Conservation (phyloP, 495 filamentous ascomycete species). For the Hypoxylon subgilvum region DNA sequence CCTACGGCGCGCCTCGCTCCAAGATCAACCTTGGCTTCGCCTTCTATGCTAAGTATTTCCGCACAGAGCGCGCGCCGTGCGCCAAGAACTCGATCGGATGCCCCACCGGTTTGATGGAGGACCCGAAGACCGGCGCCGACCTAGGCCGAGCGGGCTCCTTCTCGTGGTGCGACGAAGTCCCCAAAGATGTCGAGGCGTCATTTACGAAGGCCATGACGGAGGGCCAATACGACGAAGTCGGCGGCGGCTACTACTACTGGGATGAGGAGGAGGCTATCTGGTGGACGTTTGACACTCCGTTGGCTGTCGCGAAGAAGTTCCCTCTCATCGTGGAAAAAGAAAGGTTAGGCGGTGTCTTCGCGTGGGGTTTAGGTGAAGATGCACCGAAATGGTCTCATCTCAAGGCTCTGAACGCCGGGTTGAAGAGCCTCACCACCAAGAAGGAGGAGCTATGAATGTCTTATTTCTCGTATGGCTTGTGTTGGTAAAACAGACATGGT, state of each 20-base stretch:
- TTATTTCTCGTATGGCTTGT: no score
- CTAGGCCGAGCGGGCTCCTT: constrained; percentile 67
- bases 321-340: constrained; percentile 62
- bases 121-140: constrained; percentile 67
- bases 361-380: constrained; percentile 78
- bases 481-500: no score
- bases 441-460: constrained; percentile 36
- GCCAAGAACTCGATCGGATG: constrained; percentile 65
- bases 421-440: constrained; percentile 39
- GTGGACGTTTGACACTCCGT: constrained; percentile 78
- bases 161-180: constrained; percentile 62
- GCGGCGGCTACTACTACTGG: constrained; percentile 73
- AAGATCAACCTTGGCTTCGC: constrained; percentile 76
- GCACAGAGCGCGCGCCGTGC: constrained; percentile 58
- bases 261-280: constrained; percentile 65
- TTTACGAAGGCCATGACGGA: constrained; percentile 58
- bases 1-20: constrained; percentile 59
- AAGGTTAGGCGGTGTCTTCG: constrained; percentile 71
- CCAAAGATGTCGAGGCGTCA: constrained; percentile 53
- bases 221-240: constrained; percentile 62
- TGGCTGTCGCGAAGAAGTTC: constrained; percentile 68
- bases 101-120: constrained; percentile 66
- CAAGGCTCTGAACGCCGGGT: constrained; percentile 59
- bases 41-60: constrained; percentile 77
- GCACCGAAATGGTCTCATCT: constrained; percentile 64